Evolutionary conservation across 1,284 basidiomycete species (phyloP).

Genomic region (Athelia sp.): DNA sequence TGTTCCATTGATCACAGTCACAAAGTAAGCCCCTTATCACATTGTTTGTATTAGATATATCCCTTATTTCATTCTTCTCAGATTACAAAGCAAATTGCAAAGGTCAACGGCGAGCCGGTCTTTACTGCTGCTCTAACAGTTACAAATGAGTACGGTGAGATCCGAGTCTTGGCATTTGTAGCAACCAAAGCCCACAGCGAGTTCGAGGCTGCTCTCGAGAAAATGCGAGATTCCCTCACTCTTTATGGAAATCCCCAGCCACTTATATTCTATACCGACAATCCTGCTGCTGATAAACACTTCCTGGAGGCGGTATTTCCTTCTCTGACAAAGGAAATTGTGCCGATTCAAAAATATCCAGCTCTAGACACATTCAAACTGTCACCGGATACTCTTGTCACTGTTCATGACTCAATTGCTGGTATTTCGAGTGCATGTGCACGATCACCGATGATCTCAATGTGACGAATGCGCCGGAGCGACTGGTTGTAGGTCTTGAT

Average conservation of each 20-base stretch:
- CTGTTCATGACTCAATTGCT: too few relatives aligned
- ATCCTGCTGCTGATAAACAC: slow-evolving; percentile 14
- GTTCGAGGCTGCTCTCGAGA: slow-evolving; percentile 15
- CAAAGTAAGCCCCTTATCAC: slow-evolving; percentile 13
- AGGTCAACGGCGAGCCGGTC: slow-evolving; percentile 17
- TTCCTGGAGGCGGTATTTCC: slow-evolving; percentile 22
- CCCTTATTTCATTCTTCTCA: slow-evolving; percentile 6
- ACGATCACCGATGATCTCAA: too few relatives aligned
- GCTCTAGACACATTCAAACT: too few relatives aligned
- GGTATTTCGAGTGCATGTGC: too few relatives aligned
- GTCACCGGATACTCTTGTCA: too few relatives aligned
- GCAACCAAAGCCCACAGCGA: slow-evolving; percentile 24
- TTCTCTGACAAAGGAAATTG: slow-evolving; percentile 14
- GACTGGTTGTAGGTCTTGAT: too few relatives aligned
- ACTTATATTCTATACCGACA: slow-evolving; percentile 20
- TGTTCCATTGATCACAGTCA: slow-evolving; percentile 19
- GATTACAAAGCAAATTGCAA: slow-evolving; percentile 22
- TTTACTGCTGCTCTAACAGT: slow-evolving; percentile 21
- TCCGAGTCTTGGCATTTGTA: slow-evolving; percentile 19
- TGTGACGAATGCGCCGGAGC: too few relatives aligned
- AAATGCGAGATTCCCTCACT: slow-evolving; percentile 14
- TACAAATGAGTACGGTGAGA: slow-evolving; percentile 23
- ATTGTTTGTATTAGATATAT: slow-evolving; percentile 4
- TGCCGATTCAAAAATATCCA: background rate
- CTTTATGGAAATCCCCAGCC: slow-evolving; percentile 17